Evolutionary conservation across 2,329 filamentous ascomycete species (phyloP), one percentile per base, ranked within the genome.

Genomic region (Torrubiella hemipterigena): DNA sequence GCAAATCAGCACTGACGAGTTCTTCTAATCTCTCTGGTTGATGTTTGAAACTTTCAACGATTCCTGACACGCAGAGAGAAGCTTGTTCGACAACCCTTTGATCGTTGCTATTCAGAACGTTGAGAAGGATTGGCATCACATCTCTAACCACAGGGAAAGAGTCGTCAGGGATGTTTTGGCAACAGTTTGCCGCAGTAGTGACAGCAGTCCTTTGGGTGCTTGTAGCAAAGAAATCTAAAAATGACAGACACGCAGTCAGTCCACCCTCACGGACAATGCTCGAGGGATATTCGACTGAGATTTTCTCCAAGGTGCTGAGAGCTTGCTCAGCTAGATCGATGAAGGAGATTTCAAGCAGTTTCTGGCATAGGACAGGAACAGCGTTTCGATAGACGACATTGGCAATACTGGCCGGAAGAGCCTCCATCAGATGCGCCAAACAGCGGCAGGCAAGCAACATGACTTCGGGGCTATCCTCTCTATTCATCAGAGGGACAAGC

Each of bases 351-450:
- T 96, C 87, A 38, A 96, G 67, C 18, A 98, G 67, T 57, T 96
- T 98, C 50, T 89, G 83, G 58, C 91, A 96, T 17, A 98, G 64
- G 10, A 98, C 77, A 3, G 91, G 87, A 5, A 98, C 91, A 20
- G 91, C 91, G 30, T 86, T 85, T n/a, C 87, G 89, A 51, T 96
- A 96, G 4, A 96, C 91, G 11, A 98, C 86, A 51, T 93, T 95
- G 10, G 86, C 83, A 29, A 91, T 91, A 35, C 89, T 89, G 20
- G 85, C 79, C 14, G 91, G 87, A 18, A 98, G 63, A 17, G 89
- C 93, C 54, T 98, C 91, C 91, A 98, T 98, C 33, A 98, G 58
- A 52, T 98, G 96, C 37, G 91, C 91, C 45, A 98, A 71, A 55
- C 85, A 96, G 37, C 93, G 81, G 51, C 91, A 98, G 14, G 91